A percentile compares a stretch with the other conserved stretches of the same genome.
phyloP scores from a whole-genome alignment of 805 yeast species.

The Torulaspora gathmanii region DNA sequence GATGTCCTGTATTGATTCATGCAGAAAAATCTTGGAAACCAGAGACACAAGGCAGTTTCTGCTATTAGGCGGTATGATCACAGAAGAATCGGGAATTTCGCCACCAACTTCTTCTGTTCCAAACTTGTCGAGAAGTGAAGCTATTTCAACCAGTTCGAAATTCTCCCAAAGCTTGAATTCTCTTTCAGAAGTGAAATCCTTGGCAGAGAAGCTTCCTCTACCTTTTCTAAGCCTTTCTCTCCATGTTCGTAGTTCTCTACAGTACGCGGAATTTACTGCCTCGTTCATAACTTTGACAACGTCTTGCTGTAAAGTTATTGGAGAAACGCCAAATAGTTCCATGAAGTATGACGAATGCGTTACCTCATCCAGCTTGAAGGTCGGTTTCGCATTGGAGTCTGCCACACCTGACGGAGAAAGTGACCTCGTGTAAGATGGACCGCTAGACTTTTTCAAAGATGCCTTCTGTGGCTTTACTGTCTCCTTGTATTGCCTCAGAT shows the following conservation, averaged over 20 bases:
- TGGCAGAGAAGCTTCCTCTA: slow-evolving; percentile 30
- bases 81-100: neutral
- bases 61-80: slow-evolving; percentile 41
- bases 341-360: slow-evolving; percentile 47
- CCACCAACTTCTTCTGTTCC: slow-evolving; percentile 4
- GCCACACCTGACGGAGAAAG: slow-evolving; percentile 4
- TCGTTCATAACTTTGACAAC: slow-evolving; percentile 33
- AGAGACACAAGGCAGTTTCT: slow-evolving; percentile 41
- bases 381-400: slow-evolving; percentile 37
- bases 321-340: slow-evolving; percentile 47
- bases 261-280: slow-evolving; percentile 19
- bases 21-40: slow-evolving; percentile 41
- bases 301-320: slow-evolving; percentile 50
- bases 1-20: slow-evolving; percentile 29
- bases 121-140: slow-evolving; percentile 28
- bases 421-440: neutral
- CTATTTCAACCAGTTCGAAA: slow-evolving; percentile 35
- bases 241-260: slow-evolving; percentile 15
- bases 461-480: slow-evolving; percentile 11
- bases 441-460: slow-evolving; percentile 3
- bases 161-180: slow-evolving; percentile 43
- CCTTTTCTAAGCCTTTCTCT: slow-evolving; percentile 21
- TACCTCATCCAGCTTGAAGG: slow-evolving; percentile 53
- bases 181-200: slow-evolving; percentile 37
- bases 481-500: slow-evolving; percentile 42